These are phyloP conservation scores for Colletotrichum truncatum DNA, from an alignment of 2,329 filamentous ascomycete genomes.

Conservation along the genomic window DNA sequence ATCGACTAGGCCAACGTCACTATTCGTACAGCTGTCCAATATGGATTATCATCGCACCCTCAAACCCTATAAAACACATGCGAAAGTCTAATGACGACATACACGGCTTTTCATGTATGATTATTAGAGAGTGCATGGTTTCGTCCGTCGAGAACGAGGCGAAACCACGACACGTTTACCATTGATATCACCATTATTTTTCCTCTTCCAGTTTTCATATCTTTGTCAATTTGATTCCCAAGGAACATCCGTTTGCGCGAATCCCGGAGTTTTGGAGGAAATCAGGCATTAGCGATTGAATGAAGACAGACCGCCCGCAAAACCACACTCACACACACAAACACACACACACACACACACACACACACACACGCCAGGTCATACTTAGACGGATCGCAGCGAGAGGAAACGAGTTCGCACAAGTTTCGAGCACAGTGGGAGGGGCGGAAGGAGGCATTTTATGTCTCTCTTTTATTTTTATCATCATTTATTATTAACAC, in stretches of 20 bases:
- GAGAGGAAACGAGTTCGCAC: neutral
- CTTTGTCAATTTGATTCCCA: neutral
- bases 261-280: constrained; percentile 8
- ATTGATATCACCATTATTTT: neutral
- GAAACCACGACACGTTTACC: neutral
- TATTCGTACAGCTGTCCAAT: neutral
- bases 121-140: neutral
- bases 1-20: constrained; percentile 41
- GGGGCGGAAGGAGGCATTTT: neutral
- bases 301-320: neutral
- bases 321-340: neutral
- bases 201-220: neutral
- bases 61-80: neutral
- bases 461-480: neutral
- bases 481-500: too few species aligned
- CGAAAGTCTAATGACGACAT: neutral
- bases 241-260: neutral
- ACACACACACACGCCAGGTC: neutral
- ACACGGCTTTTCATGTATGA: neutral
- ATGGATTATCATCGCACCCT: neutral
- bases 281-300: constrained; percentile 14
- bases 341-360: neutral
- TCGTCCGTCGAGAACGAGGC: neutral
- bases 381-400: constrained; percentile 5
- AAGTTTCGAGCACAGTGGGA: neutral